These are phyloP conservation scores for Mucor plumbeus DNA, from an alignment of 371 early-diverging fungal genomes.

Conservation along the genomic window DNA sequence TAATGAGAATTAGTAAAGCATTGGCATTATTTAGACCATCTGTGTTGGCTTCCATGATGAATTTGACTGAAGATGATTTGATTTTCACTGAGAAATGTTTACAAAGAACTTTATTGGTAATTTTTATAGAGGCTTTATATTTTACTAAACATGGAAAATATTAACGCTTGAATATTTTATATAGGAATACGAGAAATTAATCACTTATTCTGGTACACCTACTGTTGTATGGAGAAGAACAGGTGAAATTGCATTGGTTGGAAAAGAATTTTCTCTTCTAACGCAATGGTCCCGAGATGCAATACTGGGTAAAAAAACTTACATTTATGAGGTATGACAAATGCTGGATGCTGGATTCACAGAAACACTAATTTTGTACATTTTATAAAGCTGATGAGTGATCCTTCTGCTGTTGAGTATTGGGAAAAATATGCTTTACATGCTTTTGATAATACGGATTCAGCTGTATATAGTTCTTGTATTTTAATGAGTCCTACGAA, in stretches of 20 bases:
- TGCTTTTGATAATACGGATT: conserved; percentile 87
- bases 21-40: conserved; percentile 91
- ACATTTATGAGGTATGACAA: conserved; percentile 71
- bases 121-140: neutral
- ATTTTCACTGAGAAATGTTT: conserved; percentile 94
- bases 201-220: conserved; percentile 89
- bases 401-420: conserved; percentile 86
- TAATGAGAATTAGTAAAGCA: conserved; percentile 90
- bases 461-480: conserved; percentile 82
- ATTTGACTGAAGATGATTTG: conserved; percentile 89
- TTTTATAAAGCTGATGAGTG: conserved; percentile 78
- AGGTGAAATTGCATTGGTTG: conserved; percentile 89
- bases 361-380: neutral
- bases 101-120: conserved; percentile 50
- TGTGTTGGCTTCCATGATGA: conserved; percentile 90
- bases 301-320: conserved; percentile 72
- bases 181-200: conserved; percentile 87
- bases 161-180: neutral
- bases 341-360: neutral
- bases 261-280: conserved; percentile 88
- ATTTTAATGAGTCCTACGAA: conserved; percentile 74
- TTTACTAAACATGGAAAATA: neutral
- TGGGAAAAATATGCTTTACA: conserved; percentile 91
- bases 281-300: conserved; percentile 85
- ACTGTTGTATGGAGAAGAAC: conserved; percentile 93